Conservation (phyloP, 169 alveolate species). For the Cryptosporidium ubiquitum region DNA sequence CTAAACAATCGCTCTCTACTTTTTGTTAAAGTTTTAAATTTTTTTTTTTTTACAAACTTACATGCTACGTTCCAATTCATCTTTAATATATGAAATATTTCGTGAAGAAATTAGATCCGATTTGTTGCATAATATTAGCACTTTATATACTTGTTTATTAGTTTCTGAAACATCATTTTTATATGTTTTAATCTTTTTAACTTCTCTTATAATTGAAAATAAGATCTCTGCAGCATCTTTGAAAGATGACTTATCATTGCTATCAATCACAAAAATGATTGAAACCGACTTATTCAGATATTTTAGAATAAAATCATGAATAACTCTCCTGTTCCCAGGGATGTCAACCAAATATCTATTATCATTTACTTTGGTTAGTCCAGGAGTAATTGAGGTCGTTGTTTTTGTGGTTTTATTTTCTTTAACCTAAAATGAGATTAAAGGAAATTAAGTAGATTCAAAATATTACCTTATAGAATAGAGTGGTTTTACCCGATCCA, state of each 20-base stretch:
- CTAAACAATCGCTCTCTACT: slow-evolving; percentile 24
- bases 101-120: slow-evolving; percentile 47
- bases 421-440: slow-evolving; percentile 17
- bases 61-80: slow-evolving; percentile 62
- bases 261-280: slow-evolving; percentile 55
- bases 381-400: slow-evolving; percentile 45
- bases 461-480: slow-evolving; percentile 70
- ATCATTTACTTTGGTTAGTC: slow-evolving; percentile 4
- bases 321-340: slow-evolving; percentile 67
- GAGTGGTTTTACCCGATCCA: slow-evolving; percentile 74
- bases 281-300: slow-evolving; percentile 11
- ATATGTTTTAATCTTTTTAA: background rate
- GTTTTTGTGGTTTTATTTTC: slow-evolving; percentile 6
- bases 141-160: background rate
- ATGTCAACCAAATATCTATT: slow-evolving; percentile 40
- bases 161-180: background rate
- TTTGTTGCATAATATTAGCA: slow-evolving; percentile 44
- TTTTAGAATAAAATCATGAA: slow-evolving; percentile 22
- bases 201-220: background rate
- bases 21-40: background rate
- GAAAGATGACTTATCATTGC: slow-evolving; percentile 68
- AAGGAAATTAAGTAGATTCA: background rate
- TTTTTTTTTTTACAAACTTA: slow-evolving; percentile 29
- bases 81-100: slow-evolving; percentile 33
- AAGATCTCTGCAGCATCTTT: slow-evolving; percentile 71